Base-by-base conservation (phyloP, 129 eudicot species). In the Artemisia tridentata region DNA sequence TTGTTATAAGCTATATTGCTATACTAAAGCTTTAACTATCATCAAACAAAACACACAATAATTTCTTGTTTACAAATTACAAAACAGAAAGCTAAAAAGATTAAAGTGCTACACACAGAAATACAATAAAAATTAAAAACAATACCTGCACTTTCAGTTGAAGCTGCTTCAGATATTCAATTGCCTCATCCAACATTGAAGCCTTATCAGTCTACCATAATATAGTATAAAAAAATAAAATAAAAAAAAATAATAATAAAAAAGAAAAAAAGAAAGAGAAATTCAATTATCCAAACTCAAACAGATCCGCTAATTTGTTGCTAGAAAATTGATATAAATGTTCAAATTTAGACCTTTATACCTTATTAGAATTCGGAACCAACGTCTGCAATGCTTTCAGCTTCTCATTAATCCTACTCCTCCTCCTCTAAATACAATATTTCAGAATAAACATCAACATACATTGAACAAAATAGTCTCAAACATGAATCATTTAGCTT, bases 141-240 rank as follows among this genome's bases (percentile, higher is more conserved):
- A 31, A 60, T 71, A 93, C 98, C 96, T 93, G 98, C 43, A 93
- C 98, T 84, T 93, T 90, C 20, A 93, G 79, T 68, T 93, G 97
- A 38, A 93, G 98, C 80, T 93, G 97, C 75, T 93, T 93, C 72
- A 93, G 84, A 81, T 95, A 95, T 67, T 95, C 99, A 75, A 95
- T 95, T 11, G 96, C 99, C 80, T 95, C 99, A 81, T 95, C 99
- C 82, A 95, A 79, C 99, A 90, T 95, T 25, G 99, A 95, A 29
- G 99, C 97, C 86, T 90, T 95, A 78, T 95, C 97, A 14, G 99
- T 95, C 97, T 95, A 74, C 34, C 31, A 27, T 27, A 27, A 27
- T 27, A 27, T 27, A 1, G 1, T 0, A 29, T n/a, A 23, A 23
- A 23, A 23, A 1, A n/a, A n/a, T n/a, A n/a, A 23, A 23, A 23